Conservation (phyloP, 768 basidiomycete species). For the Rickenella mellea region DNA sequence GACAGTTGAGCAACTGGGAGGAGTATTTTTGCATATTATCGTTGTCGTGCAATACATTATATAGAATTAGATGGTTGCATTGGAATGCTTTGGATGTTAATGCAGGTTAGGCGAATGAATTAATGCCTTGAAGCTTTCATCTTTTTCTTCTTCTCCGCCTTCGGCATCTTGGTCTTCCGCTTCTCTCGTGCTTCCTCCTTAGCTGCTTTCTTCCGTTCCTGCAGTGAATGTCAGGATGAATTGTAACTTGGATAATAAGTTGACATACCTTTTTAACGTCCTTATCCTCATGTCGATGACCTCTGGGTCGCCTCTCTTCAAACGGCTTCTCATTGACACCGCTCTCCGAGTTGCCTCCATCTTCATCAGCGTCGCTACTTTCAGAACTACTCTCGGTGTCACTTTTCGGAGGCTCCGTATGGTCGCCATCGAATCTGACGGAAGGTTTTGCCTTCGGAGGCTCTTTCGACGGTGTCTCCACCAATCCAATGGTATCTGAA, state of each 20-base stretch:
- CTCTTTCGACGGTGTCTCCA: slow-evolving; percentile 26
- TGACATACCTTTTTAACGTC: slow-evolving; percentile 75
- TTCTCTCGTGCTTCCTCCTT: slow-evolving; percentile 85
- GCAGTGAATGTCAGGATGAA: slow-evolving; percentile 10
- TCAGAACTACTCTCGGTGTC: slow-evolving; percentile 9
- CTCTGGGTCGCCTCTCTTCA: slow-evolving; percentile 55
- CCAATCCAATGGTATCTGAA: slow-evolving; percentile 74
- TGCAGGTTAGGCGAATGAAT: too few species aligned
- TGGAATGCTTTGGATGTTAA: too few species aligned
- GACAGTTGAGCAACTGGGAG: slow-evolving; percentile 43
- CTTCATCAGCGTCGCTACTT: slow-evolving; percentile 2
- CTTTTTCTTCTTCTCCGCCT: slow-evolving; percentile 84
- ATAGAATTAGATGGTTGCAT: too few species aligned
- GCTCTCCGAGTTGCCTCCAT: slow-evolving; percentile 8
- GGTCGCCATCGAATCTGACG: slow-evolving; percentile 12
- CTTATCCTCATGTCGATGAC: slow-evolving; percentile 88
- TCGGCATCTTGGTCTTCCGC: slow-evolving; percentile 90
- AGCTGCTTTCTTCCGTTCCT: slow-evolving; percentile 88
- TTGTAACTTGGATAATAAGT: slow-evolving; percentile 5
- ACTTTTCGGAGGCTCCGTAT: slow-evolving; percentile 13
- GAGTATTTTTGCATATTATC: too few species aligned
- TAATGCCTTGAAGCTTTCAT: slow-evolving; percentile 37
- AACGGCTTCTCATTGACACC: slow-evolving; percentile 21
- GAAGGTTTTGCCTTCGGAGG: background rate
- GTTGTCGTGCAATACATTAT: too few species aligned